phyloP scores from a whole-genome alignment of 108 stramenopile species.

The Skeletonema tropicum region DNA sequence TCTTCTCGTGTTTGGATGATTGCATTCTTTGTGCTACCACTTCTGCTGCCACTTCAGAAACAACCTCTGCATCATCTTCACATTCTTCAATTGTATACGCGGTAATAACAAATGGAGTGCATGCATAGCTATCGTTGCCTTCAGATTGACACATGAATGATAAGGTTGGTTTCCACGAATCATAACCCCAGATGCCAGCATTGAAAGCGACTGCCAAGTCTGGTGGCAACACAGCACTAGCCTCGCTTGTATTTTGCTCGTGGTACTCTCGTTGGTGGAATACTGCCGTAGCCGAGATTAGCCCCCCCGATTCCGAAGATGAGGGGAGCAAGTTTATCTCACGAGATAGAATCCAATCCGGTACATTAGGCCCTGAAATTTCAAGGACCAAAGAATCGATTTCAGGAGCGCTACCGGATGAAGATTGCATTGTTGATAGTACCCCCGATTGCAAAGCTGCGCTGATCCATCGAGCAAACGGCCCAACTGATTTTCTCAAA shows the following conservation, averaged over 20 bases:
- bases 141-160: slow-evolving; percentile 34
- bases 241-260: slow-evolving; percentile 29
- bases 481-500: slow-evolving; percentile 59
- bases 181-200: slow-evolving; percentile 90
- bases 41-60: slow-evolving; percentile 57
- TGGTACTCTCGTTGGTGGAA: slow-evolving; percentile 75
- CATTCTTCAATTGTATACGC: slow-evolving; percentile 84
- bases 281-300: slow-evolving; percentile 53
- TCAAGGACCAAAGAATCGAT: slow-evolving; percentile 48
- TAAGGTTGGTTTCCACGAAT: slow-evolving; percentile 80
- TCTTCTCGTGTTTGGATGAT: background rate
- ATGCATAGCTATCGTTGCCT: slow-evolving; percentile 16
- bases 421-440: background rate
- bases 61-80: slow-evolving; percentile 70
- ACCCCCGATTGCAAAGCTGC: slow-evolving; percentile 34
- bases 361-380: slow-evolving; percentile 76
- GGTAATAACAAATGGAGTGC: slow-evolving; percentile 69
- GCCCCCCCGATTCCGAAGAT: slow-evolving; percentile 12
- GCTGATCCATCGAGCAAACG: slow-evolving; percentile 76
- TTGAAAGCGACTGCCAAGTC: slow-evolving; percentile 77
- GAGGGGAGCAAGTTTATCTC: slow-evolving; percentile 49
- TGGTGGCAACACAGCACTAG: slow-evolving; percentile 19
- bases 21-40: slow-evolving; percentile 6
- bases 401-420: background rate
- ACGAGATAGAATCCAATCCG: slow-evolving; percentile 22